Conservation (phyloP, 441 rosid species). For the Erodium moschatum region DNA sequence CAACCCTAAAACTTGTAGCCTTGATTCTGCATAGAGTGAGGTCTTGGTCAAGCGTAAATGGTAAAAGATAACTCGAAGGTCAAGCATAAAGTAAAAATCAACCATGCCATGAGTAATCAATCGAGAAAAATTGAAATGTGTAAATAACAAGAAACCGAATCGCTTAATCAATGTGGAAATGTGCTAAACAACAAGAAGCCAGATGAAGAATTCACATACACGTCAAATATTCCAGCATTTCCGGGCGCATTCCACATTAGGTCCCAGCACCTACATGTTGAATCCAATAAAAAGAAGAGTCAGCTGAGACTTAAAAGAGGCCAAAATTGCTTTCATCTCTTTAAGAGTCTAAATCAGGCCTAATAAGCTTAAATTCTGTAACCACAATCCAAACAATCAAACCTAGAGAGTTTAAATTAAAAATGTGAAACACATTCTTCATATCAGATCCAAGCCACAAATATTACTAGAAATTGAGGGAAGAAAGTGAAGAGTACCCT, state of each 20-base stretch:
- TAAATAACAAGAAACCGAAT: neutral
- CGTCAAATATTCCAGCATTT: neutral
- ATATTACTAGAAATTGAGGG: neutral
- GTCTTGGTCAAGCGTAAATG: neutral
- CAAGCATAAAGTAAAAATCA: neutral
- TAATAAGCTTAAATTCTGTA: too few species aligned
- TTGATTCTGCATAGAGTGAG: slow-evolving; percentile 21
- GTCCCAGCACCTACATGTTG: neutral
- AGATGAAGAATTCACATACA: neutral
- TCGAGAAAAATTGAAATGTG: neutral
- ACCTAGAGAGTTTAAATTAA: neutral
- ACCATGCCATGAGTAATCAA: neutral
- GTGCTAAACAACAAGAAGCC: neutral
- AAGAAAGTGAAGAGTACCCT: slow-evolving; percentile 30
- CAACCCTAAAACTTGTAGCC: slow-evolving; percentile 22
- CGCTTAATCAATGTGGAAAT: too few species aligned
- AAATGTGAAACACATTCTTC: neutral
- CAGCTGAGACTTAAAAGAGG: neutral
- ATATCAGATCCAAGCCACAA: too few species aligned
- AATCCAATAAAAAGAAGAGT: neutral
- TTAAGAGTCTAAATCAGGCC: too few species aligned
- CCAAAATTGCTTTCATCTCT: slow-evolving; percentile 4
- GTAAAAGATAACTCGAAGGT: too few species aligned
- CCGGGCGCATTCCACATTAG: slow-evolving; percentile 6
- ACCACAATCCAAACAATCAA: neutral